A percentile compares a stretch with the other conserved stretches of the same genome.
Evolutionary conservation across 2,329 filamentous ascomycete species (phyloP).

Genomic region (Capronia coronata): DNA sequence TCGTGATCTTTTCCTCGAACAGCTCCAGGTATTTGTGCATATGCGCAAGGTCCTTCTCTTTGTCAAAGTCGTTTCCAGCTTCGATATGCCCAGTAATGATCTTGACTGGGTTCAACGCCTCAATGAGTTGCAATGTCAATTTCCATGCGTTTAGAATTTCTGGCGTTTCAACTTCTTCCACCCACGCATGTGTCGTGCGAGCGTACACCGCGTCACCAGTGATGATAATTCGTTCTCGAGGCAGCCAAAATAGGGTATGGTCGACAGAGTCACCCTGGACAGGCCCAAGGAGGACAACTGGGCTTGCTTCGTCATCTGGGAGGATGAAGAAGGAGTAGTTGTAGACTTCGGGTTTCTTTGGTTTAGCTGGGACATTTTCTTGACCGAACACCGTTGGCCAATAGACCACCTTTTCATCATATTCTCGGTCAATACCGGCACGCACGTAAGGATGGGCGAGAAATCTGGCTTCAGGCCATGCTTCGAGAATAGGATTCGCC

Average conservation of each 20-base stretch:
- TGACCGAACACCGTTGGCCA: conserved; percentile 31
- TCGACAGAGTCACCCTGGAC: conserved; percentile 33
- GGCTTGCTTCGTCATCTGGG: conserved; percentile 27
- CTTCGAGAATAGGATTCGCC: conserved; percentile 32
- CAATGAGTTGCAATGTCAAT: conserved; percentile 29
- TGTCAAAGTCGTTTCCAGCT: conserved; percentile 30
- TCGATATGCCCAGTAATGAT: conserved; percentile 27
- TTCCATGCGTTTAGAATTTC: conserved; percentile 30
- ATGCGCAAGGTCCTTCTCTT: conserved; percentile 30
- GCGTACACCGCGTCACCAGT: conserved; percentile 32
- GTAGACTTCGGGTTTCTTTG: conserved; percentile 30
- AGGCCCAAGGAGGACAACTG: conserved; percentile 31
- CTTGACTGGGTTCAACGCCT: conserved; percentile 14
- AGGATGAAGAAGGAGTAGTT: conserved; percentile 31
- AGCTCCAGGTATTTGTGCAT: conserved; percentile 31
- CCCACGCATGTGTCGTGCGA: conserved; percentile 33
- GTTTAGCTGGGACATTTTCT: conserved; percentile 30
- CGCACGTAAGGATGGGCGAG: conserved; percentile 30
- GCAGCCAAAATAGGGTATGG: conserved; percentile 33
- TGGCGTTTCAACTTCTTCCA: conserved; percentile 32
- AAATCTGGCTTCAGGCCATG: conserved; percentile 27
- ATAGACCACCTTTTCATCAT: conserved; percentile 33
- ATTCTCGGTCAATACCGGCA: conserved; percentile 33
- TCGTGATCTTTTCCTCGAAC: conserved; percentile 31
- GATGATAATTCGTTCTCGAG: conserved; percentile 28